These are phyloP conservation scores for Sphenostylis stenocarpa DNA, from an alignment of 306 rosid genomes.

Conservation along the genomic window DNA sequence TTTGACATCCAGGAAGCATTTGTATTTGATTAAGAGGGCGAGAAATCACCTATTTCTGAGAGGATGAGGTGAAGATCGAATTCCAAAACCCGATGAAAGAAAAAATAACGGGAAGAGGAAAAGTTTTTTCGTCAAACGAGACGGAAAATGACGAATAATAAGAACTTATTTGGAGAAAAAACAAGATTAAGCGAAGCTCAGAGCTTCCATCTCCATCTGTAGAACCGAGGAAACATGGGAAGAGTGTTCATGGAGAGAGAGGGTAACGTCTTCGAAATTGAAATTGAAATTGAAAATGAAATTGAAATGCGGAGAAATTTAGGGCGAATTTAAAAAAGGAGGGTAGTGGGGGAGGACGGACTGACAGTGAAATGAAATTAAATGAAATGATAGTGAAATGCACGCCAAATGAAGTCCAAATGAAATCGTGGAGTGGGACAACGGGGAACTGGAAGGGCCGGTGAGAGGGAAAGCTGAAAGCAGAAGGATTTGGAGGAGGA, in stretches of 20 bases:
- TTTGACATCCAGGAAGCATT: background rate
- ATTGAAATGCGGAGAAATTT: slow-evolving; percentile 43
- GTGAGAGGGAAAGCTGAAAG: background rate
- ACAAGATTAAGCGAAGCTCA: slow-evolving; percentile 31
- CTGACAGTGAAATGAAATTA: slow-evolving; percentile 38
- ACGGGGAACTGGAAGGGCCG: slow-evolving; percentile 37
- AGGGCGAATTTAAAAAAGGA: slow-evolving; percentile 48
- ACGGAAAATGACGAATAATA: slow-evolving; percentile 2
- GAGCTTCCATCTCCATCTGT: slow-evolving; percentile 58
- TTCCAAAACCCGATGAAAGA: slow-evolving; percentile 36
- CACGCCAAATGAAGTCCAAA: slow-evolving; percentile 70
- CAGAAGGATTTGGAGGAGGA: background rate
- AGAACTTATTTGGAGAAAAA: background rate
- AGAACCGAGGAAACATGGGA: slow-evolving; percentile 41
- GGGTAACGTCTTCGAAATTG: slow-evolving; percentile 44
- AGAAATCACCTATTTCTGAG: slow-evolving; percentile 49
- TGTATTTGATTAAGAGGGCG: background rate
- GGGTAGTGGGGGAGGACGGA: slow-evolving; percentile 20
- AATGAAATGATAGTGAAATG: slow-evolving; percentile 60
- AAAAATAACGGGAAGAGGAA: background rate
- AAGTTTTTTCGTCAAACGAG: slow-evolving; percentile 26
- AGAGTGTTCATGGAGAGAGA: slow-evolving; percentile 27
- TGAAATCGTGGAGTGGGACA: slow-evolving; percentile 33
- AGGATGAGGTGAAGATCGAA: slow-evolving; percentile 36
- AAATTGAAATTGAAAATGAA: slow-evolving; percentile 49